Evolutionary conservation across 2,329 filamentous ascomycete genomes (phyloP), one percentile per base, ranked within the genome.

Genomic region (Erysiphe neolycopersici): DNA sequence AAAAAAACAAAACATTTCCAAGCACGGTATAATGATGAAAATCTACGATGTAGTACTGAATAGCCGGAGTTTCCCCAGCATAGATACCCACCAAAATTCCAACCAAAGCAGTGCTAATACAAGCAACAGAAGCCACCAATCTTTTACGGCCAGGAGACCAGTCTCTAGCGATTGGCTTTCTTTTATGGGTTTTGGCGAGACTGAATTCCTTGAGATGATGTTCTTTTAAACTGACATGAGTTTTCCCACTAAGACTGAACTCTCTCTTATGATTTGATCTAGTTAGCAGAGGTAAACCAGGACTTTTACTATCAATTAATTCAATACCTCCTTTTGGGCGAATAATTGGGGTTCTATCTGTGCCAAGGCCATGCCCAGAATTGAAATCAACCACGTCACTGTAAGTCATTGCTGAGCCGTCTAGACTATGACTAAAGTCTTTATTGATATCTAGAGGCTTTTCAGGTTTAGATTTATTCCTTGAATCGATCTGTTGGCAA

Each of bases 11-110:
- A 14, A 79, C 76, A 50, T 85, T 85, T 3, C 80, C 80, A 32
- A 81, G 63, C 26, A 83, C 73, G 1, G 73, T 67, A 46, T 70
- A 65, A 51, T 82, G 77, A 38, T 70, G 60, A 47, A 74, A 65
- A 51, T 84, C 78, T 19, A 72, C 73, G 48, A 85, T 70, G 51
- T 73, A 75, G 56, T 83, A 83, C 54, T 84, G 79, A 22, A 85
- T 80, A 3, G 73, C 71, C n/a, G 79, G 78, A 0, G 83, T 78
- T 50, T 83, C 68, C 3, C 79, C 80, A 44, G 77, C 75, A 55
- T 84, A 87, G 18, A 84, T 77, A 0, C 80, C 79, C 45, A 81
- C 62, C 18, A 83, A 63, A 22, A 79, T 61, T 0, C 79, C 79
- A 39, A 84, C 64, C 44, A 82, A 62, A 13, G 75, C 72, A 5